Base-by-base conservation (phyloP, 2,329 filamentous ascomycete species). In the Elsinoe fawcettii region DNA sequence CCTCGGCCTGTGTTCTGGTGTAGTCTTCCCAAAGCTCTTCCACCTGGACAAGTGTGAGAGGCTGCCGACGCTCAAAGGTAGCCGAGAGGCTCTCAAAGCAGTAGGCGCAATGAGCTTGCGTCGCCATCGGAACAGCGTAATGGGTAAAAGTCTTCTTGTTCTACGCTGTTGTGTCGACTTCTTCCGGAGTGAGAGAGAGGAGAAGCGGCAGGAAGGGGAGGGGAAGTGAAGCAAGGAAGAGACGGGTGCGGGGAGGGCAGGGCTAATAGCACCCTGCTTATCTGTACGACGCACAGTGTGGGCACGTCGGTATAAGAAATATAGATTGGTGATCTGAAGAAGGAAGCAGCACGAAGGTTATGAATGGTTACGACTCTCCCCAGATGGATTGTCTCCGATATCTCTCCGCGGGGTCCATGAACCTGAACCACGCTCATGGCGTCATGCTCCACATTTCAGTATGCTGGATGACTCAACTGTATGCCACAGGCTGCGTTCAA, bases 41-140 rank as follows among this genome's bases (percentile, higher is more conserved):
- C 60, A 96, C 80, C 62, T 86, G 78, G 43, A 76, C 70, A 22
- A 97, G 82, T 51, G 77, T 78, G 64, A 90, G 77, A 9, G 87
- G 75, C 59, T 84, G 77, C 60, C 86, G 85, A 62, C 80, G 75
- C 63, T 89, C 81, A 63, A 95, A 88, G 60, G 84, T 81, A 56
- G 91, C 86, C 51, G 83, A 80, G 36, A 99, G 83, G 39, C 80
- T 79, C 74, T 99, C 93, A 77, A 99, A 97, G 77, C 91, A 96
- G 73, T 86, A 91, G 67, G 92, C 84, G 73, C 91, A 96, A 73
- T 97, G 92, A 59, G 85, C 86, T 65, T 82, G 74, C 58, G 87
- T 86, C 51, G 93, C 92, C 92, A 97, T 97, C 27, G 23, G 43
- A 53, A 32, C 32, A 16, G 34, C 8, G 9, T 30, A 5, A n/a